Conservation (phyloP, 2,329 filamentous ascomycete genomes). For the Fusarium hostae region DNA sequence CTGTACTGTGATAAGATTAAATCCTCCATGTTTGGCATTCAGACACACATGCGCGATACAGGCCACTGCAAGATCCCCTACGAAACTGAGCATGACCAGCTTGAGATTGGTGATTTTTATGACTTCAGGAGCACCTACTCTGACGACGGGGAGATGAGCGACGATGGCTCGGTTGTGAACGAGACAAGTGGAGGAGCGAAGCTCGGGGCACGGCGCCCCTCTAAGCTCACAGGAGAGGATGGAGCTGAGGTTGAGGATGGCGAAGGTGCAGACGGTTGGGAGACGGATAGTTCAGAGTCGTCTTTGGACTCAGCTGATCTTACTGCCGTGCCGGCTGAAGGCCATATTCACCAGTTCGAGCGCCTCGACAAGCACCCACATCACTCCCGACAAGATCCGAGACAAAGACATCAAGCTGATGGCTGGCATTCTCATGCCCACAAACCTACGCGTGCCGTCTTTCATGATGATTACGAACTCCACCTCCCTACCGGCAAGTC, state of each 20-base stretch:
- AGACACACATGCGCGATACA: slow-evolving; percentile 97
- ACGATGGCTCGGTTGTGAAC: slow-evolving; percentile 58
- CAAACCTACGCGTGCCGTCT: slow-evolving; percentile 77
- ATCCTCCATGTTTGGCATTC: slow-evolving; percentile 80
- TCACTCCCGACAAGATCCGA: slow-evolving; percentile 76
- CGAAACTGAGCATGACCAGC: slow-evolving; percentile 85
- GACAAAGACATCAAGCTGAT: slow-evolving; percentile 78
- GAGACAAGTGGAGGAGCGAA: slow-evolving; percentile 71
- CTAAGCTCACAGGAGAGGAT: slow-evolving; percentile 62
- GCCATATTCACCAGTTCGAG: slow-evolving; percentile 76
- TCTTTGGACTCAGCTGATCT: slow-evolving; percentile 89
- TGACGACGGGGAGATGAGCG: slow-evolving; percentile 75
- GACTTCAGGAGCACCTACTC: slow-evolving; percentile 97
- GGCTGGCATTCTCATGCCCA: slow-evolving; percentile 87
- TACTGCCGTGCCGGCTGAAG: slow-evolving; percentile 80
- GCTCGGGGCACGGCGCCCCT: slow-evolving; percentile 69
- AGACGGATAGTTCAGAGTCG: slow-evolving; percentile 92
- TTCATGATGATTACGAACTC: slow-evolving; percentile 92
- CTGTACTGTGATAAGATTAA: slow-evolving; percentile 88
- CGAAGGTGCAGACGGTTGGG: slow-evolving; percentile 82
- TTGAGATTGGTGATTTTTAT: slow-evolving; percentile 96
- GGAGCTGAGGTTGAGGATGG: slow-evolving; percentile 64
- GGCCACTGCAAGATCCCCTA: slow-evolving; percentile 98
- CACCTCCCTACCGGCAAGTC: slow-evolving; percentile 90
- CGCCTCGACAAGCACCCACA: slow-evolving; percentile 78